phyloP scores from a whole-genome alignment of 164 flowering plant genomes.

The Pachysandra terminalis region DNA sequence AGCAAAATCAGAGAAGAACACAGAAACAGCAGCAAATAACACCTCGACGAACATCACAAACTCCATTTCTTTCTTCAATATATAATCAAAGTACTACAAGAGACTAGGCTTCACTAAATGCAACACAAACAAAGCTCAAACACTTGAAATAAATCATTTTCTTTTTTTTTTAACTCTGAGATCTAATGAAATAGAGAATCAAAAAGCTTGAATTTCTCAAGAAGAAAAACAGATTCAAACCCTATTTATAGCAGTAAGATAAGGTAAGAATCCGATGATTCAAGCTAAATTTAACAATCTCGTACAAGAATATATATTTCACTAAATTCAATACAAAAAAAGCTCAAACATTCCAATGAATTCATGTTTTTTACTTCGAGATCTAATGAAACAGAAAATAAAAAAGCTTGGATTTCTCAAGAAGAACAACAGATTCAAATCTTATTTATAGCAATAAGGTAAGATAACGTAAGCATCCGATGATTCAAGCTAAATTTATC shows the following conservation, averaged over 20 bases:
- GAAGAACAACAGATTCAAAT: neutral
- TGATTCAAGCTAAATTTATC: neutral
- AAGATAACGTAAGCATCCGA: too few relatives aligned
- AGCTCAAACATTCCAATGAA: neutral
- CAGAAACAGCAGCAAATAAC: neutral
- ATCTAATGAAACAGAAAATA: too few relatives aligned
- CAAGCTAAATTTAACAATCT: neutral
- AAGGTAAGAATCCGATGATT: neutral
- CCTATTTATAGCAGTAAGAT: neutral
- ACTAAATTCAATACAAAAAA: neutral
- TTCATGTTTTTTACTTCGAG: too few relatives aligned
- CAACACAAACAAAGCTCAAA: neutral
- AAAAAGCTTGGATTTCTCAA: neutral
- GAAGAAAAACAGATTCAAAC: neutral
- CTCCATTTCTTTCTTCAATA: neutral
- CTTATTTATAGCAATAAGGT: conserved; percentile 2
- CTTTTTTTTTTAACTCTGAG: too few relatives aligned
- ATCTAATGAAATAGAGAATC: too few relatives aligned
- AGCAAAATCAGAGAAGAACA: conserved; percentile 18
- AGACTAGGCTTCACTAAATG: neutral
- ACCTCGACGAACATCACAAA: neutral
- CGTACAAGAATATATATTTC: too few relatives aligned
- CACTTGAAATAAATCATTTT: neutral
- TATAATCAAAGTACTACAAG: neutral
- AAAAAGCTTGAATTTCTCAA: neutral